Evolutionary conservation across 805 yeast genomes (phyloP).

Genomic region (Groenewaldozyma tartarivorans): DNA sequence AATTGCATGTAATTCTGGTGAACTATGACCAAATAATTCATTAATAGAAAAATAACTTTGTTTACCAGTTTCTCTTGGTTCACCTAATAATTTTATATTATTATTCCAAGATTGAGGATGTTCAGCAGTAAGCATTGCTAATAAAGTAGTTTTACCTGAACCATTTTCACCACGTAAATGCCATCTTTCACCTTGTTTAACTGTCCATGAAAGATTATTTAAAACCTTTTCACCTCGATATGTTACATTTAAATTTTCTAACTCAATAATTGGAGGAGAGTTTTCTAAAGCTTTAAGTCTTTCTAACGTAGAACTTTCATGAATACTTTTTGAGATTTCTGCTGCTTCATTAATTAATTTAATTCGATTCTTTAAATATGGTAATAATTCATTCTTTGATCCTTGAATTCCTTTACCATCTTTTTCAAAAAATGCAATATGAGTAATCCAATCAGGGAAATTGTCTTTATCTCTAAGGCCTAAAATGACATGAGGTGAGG

Average conservation of each 20-base stretch:
- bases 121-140: constrained; percentile 81
- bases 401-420: constrained; percentile 49
- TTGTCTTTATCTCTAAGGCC: constrained; percentile 73
- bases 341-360: constrained; percentile 15
- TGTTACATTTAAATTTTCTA: constrained; percentile 52
- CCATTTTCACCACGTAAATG: constrained; percentile 87
- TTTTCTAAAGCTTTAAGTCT: not conserved
- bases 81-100: constrained; percentile 53
- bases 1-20: constrained; percentile 90
- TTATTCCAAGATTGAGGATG: constrained; percentile 95
- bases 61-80: constrained; percentile 62
- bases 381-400: constrained; percentile 22
- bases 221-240: constrained; percentile 58
- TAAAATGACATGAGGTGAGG: constrained; percentile 48
- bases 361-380: constrained; percentile 18
- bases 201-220: constrained; percentile 52
- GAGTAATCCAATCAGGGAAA: constrained; percentile 72
- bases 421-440: constrained; percentile 53
- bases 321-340: not conserved
- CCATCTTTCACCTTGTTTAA: constrained; percentile 71
- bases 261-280: constrained; percentile 34
- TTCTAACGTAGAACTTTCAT: constrained; percentile 3
- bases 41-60: constrained; percentile 73
- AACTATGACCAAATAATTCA: constrained; percentile 68
- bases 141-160: constrained; percentile 81